phyloP scores from a whole-genome alignment of 768 basidiomycete species.

The Clavaria fumosa region DNA sequence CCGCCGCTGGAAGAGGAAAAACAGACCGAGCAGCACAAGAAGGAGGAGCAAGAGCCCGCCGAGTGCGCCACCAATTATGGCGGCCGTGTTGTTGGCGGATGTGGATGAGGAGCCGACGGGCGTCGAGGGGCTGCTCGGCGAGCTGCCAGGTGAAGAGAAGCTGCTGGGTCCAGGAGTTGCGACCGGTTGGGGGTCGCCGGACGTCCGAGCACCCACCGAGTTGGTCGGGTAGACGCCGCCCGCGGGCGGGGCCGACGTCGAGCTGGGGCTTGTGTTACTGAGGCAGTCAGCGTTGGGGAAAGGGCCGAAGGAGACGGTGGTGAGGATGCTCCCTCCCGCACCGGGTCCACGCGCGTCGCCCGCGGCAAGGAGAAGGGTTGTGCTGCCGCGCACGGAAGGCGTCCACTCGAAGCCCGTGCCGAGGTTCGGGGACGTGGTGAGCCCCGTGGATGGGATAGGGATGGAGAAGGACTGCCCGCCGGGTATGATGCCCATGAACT shows the following conservation, averaged over 20 bases:
- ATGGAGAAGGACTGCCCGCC: constrained; percentile 64
- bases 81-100: constrained; percentile 25
- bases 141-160: no score
- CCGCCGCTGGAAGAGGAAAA: constrained; percentile 35
- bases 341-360: constrained; percentile 57
- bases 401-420: constrained; percentile 62
- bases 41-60: constrained; percentile 37
- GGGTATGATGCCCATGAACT: constrained; percentile 60
- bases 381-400: constrained; percentile 45
- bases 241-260: constrained; percentile 62
- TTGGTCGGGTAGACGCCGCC: constrained; percentile 58
- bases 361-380: constrained; percentile 48
- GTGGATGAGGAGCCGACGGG: background rate
- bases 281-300: constrained; percentile 40
- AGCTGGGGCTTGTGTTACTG: constrained; percentile 47
- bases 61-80: constrained; percentile 43
- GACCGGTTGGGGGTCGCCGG: no score
- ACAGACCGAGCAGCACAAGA: constrained; percentile 26
- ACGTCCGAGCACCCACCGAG: constrained; percentile 21
- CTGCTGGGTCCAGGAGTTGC: background rate
- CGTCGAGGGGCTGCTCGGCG: no score
- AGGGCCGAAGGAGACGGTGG: constrained; percentile 38
- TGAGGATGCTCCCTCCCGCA: constrained; percentile 45
- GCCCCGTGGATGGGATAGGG: constrained; percentile 32
- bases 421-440: constrained; percentile 27